Percentiles rank a stretch among this genome's conserved stretches.
Evolutionary conservation across 352 stramenopile species (phyloP).

Genomic region (Lagenidium giganteum): DNA sequence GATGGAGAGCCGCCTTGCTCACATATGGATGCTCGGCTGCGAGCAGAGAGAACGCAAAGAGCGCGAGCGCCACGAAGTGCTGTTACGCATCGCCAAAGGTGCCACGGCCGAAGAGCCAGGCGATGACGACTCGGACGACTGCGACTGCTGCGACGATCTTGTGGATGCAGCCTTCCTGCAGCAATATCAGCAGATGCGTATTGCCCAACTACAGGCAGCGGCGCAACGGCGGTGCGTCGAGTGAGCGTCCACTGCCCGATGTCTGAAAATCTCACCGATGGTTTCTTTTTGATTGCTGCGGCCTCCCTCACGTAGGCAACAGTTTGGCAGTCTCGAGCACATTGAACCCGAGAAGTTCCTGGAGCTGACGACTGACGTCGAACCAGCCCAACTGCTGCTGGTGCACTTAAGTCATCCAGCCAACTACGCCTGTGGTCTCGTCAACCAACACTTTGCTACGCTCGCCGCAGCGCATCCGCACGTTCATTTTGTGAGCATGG

Average conservation of each 20-base stretch:
- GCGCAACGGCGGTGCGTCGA: slow-evolving; percentile 17
- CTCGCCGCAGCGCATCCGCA: slow-evolving; percentile 51
- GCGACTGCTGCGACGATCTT: slow-evolving; percentile 41
- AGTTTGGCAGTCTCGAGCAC: slow-evolving; percentile 54
- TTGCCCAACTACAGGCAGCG: slow-evolving; percentile 53
- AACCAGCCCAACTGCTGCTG: slow-evolving; percentile 13
- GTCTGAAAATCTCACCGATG: background rate
- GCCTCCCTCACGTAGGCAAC: too few species aligned
- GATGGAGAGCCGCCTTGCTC: background rate
- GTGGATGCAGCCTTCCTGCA: slow-evolving; percentile 51
- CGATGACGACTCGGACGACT: slow-evolving; percentile 37
- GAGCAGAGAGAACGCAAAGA: slow-evolving; percentile 36
- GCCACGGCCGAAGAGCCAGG: too few species aligned
- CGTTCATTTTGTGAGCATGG: slow-evolving; percentile 57
- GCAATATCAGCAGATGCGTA: slow-evolving; percentile 54
- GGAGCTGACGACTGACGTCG: slow-evolving; percentile 27
- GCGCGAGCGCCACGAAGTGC: slow-evolving; percentile 37
- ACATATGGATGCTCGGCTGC: background rate
- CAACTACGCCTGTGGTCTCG: slow-evolving; percentile 63
- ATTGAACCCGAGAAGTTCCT: slow-evolving; percentile 58
- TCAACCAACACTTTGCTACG: slow-evolving; percentile 61
- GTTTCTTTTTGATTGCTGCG: background rate
- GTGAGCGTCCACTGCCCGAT: background rate
- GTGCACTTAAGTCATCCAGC: slow-evolving; percentile 68
- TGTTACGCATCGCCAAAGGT: slow-evolving; percentile 67